Evolutionary conservation across 2,329 filamentous ascomycete genomes (phyloP), one percentile per base, ranked within the genome.

Genomic region (Monilinia vaccinii-corymbosi): DNA sequence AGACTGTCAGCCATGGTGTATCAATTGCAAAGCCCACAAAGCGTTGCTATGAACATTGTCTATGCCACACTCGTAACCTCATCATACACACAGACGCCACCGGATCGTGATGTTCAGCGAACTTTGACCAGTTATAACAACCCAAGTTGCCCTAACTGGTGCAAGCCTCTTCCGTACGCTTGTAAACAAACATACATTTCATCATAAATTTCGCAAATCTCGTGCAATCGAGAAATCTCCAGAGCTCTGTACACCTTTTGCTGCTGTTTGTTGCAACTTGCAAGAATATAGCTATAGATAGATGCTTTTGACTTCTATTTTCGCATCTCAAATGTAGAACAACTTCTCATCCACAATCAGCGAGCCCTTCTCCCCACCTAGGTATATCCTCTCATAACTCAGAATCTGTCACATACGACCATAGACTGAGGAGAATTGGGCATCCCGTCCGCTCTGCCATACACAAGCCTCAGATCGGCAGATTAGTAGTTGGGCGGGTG

Each of bases 401-500:
- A 0, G 0, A 0, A 0, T 25, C 13, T 38, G 2, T 3, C 21
- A 50, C 48, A 50, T 50, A 50, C 48, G 48, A 38, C 48, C 48
- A 50, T 50, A 50, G 48, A 50, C 48, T 50, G n/a, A 50, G 23
- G 48, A 50, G 48, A 50, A 38, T 38, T 51, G 48, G 48, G 48
- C 48, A 51, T 51, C 48, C 47, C 50, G 50, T 53, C 50, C 50
- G 50, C 50, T 53, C 50, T 55, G 51, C 51, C 51, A 55, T 44
- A 55, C 51, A 55, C 40, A 55, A 55, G 51, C 36, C n/a, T 40
- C n/a, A 40, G 51, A 55, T 55, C 51, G 51, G 51, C 21, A 40
- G 51, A 55, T 55, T 44, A 55, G 51, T 55, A 55, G 51, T 55
- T 55, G 51, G 51, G 51, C 42, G 51, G 51, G 51, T 55, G 51